phyloP scores from a whole-genome alignment of 768 basidiomycete species.

The Chalciporus sphaerocephalus region DNA sequence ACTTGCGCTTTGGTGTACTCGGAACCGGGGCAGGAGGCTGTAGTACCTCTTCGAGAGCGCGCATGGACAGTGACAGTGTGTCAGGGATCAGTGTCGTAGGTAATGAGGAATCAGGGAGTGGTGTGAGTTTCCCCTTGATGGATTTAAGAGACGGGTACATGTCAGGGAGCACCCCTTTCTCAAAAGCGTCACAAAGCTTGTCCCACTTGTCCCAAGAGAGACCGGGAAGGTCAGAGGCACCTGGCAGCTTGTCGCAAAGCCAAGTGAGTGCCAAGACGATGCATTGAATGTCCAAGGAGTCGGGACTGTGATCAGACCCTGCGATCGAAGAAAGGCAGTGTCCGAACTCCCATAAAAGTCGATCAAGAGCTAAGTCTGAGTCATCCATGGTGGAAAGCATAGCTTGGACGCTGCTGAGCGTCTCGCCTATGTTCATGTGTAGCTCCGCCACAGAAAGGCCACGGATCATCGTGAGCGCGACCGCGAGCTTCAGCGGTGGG shows the following conservation, averaged over 20 bases:
- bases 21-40: slow-evolving; percentile 38
- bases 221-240: slow-evolving; percentile 45
- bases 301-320: slow-evolving; percentile 19
- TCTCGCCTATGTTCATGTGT: slow-evolving; percentile 16
- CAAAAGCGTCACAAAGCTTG: slow-evolving; percentile 40
- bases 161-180: slow-evolving; percentile 25
- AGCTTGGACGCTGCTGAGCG: slow-evolving; percentile 23
- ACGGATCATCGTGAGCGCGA: slow-evolving; percentile 33
- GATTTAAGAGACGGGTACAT: slow-evolving; percentile 30
- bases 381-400: slow-evolving; percentile 26
- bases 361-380: slow-evolving; percentile 22
- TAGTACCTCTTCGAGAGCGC: slow-evolving; percentile 47
- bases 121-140: slow-evolving; percentile 32
- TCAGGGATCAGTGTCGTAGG: slow-evolving; percentile 35
- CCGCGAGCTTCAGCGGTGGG: slow-evolving; percentile 31
- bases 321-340: slow-evolving; percentile 32
- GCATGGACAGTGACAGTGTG: slow-evolving; percentile 41
- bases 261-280: slow-evolving; percentile 52
- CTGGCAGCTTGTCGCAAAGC: slow-evolving; percentile 44
- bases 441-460: slow-evolving; percentile 24
- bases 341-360: slow-evolving; percentile 36
- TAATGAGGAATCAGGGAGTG: slow-evolving; percentile 21
- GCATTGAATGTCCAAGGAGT: slow-evolving; percentile 33
- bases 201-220: slow-evolving; percentile 46
- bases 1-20: slow-evolving; percentile 50